phyloP scores from a whole-genome alignment of 176 grass and related monocot species.

The Triticum turgidum region DNA sequence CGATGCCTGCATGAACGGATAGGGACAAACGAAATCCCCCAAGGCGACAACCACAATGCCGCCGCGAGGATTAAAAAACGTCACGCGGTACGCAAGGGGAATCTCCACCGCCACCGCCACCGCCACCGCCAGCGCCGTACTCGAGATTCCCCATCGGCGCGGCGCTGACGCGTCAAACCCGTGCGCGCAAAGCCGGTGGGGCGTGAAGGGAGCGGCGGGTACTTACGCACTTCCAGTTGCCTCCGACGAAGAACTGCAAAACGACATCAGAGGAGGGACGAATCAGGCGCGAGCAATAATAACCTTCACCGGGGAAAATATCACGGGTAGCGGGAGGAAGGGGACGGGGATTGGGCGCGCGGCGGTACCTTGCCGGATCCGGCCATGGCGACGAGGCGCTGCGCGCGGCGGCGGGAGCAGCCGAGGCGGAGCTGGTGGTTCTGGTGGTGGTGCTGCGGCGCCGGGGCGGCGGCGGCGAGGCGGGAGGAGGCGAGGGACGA shows the following conservation, averaged over 20 bases:
- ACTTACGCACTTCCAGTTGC: slow-evolving; percentile 99
- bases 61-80: neutral
- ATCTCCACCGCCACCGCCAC: slow-evolving; percentile 4
- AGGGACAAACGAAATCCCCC: slow-evolving; percentile 20
- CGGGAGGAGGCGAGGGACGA: slow-evolving; percentile 67
- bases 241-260: slow-evolving; percentile 97
- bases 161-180: neutral
- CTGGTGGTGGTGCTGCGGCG: slow-evolving; percentile 11
- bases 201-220: neutral
- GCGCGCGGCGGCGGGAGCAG: slow-evolving; percentile 49
- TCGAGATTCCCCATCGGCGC: neutral
- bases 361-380: slow-evolving; percentile 85
- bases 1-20: neutral
- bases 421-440: slow-evolving; percentile 48
- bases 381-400: slow-evolving; percentile 87
- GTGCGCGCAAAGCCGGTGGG: neutral
- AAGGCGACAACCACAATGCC: slow-evolving; percentile 20
- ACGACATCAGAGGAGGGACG: neutral
- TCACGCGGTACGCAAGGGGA: neutral
- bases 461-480: slow-evolving; percentile 21
- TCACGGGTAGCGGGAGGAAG: neutral
- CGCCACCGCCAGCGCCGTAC: too few species aligned
- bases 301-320: neutral
- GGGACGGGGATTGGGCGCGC: neutral
- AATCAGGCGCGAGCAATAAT: neutral